These are phyloP conservation scores for Gossypium raimondii DNA, from an alignment of 345 rosid species.

Conservation along the genomic window DNA sequence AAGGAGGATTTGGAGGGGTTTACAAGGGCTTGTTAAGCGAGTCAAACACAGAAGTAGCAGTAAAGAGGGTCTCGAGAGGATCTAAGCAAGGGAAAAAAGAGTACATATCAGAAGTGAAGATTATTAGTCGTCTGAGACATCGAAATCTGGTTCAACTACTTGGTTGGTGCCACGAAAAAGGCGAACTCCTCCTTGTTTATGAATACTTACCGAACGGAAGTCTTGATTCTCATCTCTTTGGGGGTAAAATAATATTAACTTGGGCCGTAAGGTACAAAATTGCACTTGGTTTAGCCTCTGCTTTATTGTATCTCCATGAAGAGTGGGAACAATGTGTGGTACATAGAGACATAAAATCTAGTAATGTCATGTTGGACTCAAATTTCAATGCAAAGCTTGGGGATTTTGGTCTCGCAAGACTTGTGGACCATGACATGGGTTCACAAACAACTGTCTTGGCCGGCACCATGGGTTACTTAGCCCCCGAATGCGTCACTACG, in stretches of 20 bases:
- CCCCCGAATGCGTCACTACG: slow-evolving; percentile 24
- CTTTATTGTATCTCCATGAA: slow-evolving; percentile 48
- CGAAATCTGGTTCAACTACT: slow-evolving; percentile 48
- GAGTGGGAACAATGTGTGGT: slow-evolving; percentile 54
- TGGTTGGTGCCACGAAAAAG: slow-evolving; percentile 54
- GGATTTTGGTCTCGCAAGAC: slow-evolving; percentile 44
- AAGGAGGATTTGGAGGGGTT: slow-evolving; percentile 59
- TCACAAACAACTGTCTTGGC: slow-evolving; percentile 37
- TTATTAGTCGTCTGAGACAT: slow-evolving; percentile 48
- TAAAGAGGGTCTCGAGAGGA: slow-evolving; percentile 44
- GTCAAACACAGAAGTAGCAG: slow-evolving; percentile 35
- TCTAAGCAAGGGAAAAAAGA: slow-evolving; percentile 43
- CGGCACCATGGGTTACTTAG: slow-evolving; percentile 31
- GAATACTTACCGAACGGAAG: slow-evolving; percentile 53
- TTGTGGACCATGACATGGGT: slow-evolving; percentile 28
- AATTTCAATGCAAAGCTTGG: slow-evolving; percentile 48
- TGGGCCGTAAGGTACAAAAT: slow-evolving; percentile 40
- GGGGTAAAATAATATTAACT: slow-evolving; percentile 19
- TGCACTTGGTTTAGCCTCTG: slow-evolving; percentile 44
- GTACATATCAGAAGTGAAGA: slow-evolving; percentile 46
- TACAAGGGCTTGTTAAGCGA: slow-evolving; percentile 39
- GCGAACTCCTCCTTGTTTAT: slow-evolving; percentile 47
- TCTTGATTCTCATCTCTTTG: slow-evolving; percentile 46
- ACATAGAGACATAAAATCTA: slow-evolving; percentile 46
- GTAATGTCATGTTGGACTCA: slow-evolving; percentile 51